Conservation (phyloP, 1,139 yeast species). For the Dujonia santamariae region DNA sequence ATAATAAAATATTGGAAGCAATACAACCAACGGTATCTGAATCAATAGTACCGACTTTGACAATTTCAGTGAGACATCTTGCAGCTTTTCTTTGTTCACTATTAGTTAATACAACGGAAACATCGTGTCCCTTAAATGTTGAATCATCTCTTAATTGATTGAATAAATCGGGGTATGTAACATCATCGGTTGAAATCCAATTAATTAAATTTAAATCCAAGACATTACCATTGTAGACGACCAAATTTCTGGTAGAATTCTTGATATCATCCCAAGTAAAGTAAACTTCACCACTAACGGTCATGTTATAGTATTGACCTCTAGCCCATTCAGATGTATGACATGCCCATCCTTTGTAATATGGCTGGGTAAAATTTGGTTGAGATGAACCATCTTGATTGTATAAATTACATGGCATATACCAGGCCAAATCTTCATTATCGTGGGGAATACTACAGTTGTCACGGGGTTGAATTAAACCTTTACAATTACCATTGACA, state of each 20-base stretch:
- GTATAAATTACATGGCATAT: slow-evolving; percentile 85
- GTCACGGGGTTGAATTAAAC: slow-evolving; percentile 69
- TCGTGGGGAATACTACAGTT: slow-evolving; percentile 70
- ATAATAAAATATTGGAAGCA: slow-evolving; percentile 81
- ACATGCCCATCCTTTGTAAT: slow-evolving; percentile 86
- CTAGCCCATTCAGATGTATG: slow-evolving; percentile 77
- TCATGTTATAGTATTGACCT: slow-evolving; percentile 58
- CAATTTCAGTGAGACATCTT: slow-evolving; percentile 80
- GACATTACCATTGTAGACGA: slow-evolving; percentile 86
- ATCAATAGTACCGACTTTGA: slow-evolving; percentile 86
- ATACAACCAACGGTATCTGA: slow-evolving; percentile 94
- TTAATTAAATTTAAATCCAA: slow-evolving; percentile 72
- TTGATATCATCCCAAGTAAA: slow-evolving; percentile 87
- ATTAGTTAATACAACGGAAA: slow-evolving; percentile 72
- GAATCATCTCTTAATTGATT: slow-evolving; percentile 56
- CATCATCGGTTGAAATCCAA: slow-evolving; percentile 69
- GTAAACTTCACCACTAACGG: slow-evolving; percentile 70
- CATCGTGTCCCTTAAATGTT: slow-evolving; percentile 69
- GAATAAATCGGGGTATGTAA: slow-evolving; percentile 71
- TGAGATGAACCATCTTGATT: slow-evolving; percentile 66
- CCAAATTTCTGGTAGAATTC: slow-evolving; percentile 69
- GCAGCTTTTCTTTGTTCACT: slow-evolving; percentile 70
- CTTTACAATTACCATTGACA: slow-evolving; percentile 90
- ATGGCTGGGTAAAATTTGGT: slow-evolving; percentile 59
- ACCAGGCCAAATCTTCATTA: slow-evolving; percentile 75